These are phyloP conservation scores for Coccinonectria pachysandricola DNA, from an alignment of 2,329 filamentous ascomycete genomes.

Conservation along the genomic window DNA sequence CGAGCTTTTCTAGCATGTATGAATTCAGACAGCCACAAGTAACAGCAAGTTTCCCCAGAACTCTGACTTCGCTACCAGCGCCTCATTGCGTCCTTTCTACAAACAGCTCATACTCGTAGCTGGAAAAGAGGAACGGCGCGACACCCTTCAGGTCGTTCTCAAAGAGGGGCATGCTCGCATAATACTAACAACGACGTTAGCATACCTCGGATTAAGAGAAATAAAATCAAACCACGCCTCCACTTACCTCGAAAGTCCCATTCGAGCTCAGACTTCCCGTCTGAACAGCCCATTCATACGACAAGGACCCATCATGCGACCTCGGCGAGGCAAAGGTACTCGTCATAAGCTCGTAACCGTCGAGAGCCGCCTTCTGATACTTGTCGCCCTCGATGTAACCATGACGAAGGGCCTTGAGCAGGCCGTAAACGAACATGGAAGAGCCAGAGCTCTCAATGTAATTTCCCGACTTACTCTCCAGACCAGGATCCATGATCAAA, in stretches of 20 bases:
- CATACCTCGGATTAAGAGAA: background rate
- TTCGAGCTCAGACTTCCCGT: slow-evolving; percentile 8
- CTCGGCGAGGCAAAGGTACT: slow-evolving; percentile 30
- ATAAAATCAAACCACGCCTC: no score
- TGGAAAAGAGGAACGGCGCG: slow-evolving; percentile 15
- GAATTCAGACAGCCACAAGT: no score
- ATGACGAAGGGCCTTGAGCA: slow-evolving; percentile 5
- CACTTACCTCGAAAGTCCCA: slow-evolving; percentile 8
- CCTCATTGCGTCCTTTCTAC: no score
- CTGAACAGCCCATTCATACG: slow-evolving; percentile 10
- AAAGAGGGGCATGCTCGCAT: slow-evolving; percentile 15
- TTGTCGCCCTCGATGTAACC: slow-evolving; percentile 6
- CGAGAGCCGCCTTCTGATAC: slow-evolving; percentile 5
- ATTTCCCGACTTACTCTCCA: slow-evolving; percentile 4
- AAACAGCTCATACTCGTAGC: slow-evolving; percentile 14
- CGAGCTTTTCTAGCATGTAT: no score
- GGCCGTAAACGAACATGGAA: slow-evolving; percentile 8
- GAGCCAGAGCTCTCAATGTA: slow-evolving; percentile 9
- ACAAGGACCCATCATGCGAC: slow-evolving; percentile 34
- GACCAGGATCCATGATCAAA: slow-evolving; percentile 7
- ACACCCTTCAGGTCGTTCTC: slow-evolving; percentile 18
- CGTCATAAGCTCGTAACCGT: slow-evolving; percentile 9
- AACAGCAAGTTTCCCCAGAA: no score
- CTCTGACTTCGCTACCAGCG: no score
- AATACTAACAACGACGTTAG: slow-evolving; percentile 11